Conservation (phyloP, 1,139 yeast species). For the Saccharomyces pastorianus region DNA sequence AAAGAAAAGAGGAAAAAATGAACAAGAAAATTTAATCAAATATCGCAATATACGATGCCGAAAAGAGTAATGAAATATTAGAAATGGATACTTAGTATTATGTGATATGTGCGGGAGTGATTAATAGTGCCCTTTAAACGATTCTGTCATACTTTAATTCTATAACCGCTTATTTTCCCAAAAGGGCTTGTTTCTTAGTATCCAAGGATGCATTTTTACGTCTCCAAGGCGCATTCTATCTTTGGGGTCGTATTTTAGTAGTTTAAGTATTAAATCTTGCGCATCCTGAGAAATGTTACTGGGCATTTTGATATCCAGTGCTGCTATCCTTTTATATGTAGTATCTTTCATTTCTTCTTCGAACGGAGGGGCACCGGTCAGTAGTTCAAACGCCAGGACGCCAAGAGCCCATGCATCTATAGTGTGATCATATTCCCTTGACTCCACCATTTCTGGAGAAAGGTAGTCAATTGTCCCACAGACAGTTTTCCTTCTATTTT, state of each 20-base stretch:
- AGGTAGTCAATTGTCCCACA: slow-evolving; percentile 93
- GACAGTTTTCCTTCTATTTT: slow-evolving; percentile 59
- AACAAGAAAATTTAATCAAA: not conserved
- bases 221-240: slow-evolving; percentile 54
- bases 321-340: slow-evolving; percentile 72
- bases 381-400: slow-evolving; percentile 71
- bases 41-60: not conserved
- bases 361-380: slow-evolving; percentile 88
- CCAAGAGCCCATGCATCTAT: slow-evolving; percentile 96
- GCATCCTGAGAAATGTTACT: slow-evolving; percentile 64
- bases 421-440: slow-evolving; percentile 63
- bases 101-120: not conserved
- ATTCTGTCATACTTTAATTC: not conserved
- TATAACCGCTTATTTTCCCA: slow-evolving; percentile 32
- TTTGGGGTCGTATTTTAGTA: slow-evolving; percentile 59
- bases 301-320: slow-evolving; percentile 71
- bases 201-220: slow-evolving; percentile 78
- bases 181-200: slow-evolving; percentile 48
- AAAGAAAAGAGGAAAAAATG: not conserved
- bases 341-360: slow-evolving; percentile 67
- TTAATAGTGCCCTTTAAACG: not conserved
- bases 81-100: not conserved
- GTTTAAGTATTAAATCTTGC: slow-evolving; percentile 53
- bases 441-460: slow-evolving; percentile 93
- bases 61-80: not conserved